Evolutionary conservation across 768 basidiomycete species (phyloP).

Genomic region (Trametes cingulata): DNA sequence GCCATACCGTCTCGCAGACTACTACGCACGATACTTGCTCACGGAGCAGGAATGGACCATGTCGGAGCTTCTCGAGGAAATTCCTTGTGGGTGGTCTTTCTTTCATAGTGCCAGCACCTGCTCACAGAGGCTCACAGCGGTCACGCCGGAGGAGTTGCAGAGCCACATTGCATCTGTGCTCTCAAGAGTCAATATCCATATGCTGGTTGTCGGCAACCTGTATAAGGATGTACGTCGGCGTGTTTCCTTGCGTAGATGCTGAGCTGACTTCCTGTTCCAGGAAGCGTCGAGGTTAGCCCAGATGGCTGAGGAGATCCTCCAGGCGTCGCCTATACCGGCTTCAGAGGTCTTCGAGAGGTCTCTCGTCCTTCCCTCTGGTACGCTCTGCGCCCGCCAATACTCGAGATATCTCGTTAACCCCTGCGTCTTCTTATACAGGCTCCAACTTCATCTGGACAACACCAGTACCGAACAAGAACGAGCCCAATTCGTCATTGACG

Average conservation of each 20-base stretch:
- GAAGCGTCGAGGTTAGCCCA: slow-evolving; percentile 76
- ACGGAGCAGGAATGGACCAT: slow-evolving; percentile 74
- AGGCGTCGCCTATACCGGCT: slow-evolving; percentile 52
- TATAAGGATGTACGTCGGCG: slow-evolving; percentile 65
- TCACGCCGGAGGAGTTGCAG: slow-evolving; percentile 72
- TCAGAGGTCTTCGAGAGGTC: slow-evolving; percentile 51
- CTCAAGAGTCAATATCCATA: slow-evolving; percentile 64
- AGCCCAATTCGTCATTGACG: slow-evolving; percentile 83
- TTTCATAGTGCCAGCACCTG: neutral
- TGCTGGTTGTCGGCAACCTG: slow-evolving; percentile 83
- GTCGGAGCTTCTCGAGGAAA: slow-evolving; percentile 71
- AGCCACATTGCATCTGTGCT: slow-evolving; percentile 60
- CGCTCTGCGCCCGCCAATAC: slow-evolving; percentile 22
- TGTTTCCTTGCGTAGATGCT: neutral
- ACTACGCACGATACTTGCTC: slow-evolving; percentile 70
- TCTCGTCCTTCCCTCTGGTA: slow-evolving; percentile 73
- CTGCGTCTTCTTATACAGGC: slow-evolving; percentile 40
- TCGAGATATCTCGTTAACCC: neutral
- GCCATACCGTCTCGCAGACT: slow-evolving; percentile 77
- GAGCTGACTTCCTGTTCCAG: slow-evolving; percentile 38
- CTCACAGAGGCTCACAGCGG: slow-evolving; percentile 42
- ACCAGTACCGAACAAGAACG: slow-evolving; percentile 76
- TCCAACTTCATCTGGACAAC: slow-evolving; percentile 68
- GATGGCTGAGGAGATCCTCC: slow-evolving; percentile 67
- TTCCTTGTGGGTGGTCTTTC: slow-evolving; percentile 59